Evolutionary conservation across 805 yeast species (phyloP).

Genomic region (Saturnispora besseyi): DNA sequence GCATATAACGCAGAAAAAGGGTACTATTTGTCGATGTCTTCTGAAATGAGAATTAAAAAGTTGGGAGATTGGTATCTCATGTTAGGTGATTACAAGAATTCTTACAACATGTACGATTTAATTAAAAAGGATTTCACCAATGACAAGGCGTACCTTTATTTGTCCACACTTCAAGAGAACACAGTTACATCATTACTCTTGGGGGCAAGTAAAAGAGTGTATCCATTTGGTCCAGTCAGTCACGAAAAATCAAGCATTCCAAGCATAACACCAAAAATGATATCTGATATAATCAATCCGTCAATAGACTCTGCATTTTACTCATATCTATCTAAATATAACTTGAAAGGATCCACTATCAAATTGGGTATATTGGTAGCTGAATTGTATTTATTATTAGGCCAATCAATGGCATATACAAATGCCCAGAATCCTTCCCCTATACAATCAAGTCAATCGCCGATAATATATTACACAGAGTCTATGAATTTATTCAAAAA

Average conservation of each 20-base stretch:
- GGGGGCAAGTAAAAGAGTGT: constrained; percentile 40
- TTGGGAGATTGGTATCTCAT: constrained; percentile 90
- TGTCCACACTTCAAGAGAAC: constrained; percentile 86
- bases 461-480: constrained; percentile 38
- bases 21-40: constrained; percentile 50
- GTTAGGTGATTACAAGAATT: constrained; percentile 79
- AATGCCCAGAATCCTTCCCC: not conserved
- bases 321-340: constrained; percentile 64
- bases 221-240: constrained; percentile 29
- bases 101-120: constrained; percentile 75
- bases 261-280: constrained; percentile 32
- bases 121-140: constrained; percentile 66
- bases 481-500: constrained; percentile 36
- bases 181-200: constrained; percentile 64
- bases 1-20: constrained; percentile 44
- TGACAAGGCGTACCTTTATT: constrained; percentile 72
- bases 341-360: constrained; percentile 59
- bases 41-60: constrained; percentile 69
- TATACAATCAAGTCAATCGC: not conserved
- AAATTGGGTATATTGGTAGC: constrained; percentile 58
- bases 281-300: constrained; percentile 48
- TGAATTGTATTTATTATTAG: constrained; percentile 49
- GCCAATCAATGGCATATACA: constrained; percentile 26
- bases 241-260: constrained; percentile 18
- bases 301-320: constrained; percentile 64